These are phyloP conservation scores for Cucurbitaria berberidis DNA, from an alignment of 2,329 filamentous ascomycete species.

Conservation along the genomic window DNA sequence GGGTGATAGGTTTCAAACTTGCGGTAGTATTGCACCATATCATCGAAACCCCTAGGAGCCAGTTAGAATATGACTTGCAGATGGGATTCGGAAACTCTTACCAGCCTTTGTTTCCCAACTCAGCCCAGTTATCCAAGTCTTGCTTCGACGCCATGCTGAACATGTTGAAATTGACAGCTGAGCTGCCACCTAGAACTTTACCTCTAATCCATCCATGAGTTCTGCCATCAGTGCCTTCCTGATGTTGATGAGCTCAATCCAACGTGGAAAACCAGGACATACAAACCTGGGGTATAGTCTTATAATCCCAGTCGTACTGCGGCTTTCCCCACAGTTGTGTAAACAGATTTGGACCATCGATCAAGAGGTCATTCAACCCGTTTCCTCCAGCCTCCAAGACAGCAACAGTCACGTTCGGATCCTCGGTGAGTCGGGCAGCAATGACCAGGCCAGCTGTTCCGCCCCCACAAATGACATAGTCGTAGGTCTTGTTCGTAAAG, in stretches of 20 bases:
- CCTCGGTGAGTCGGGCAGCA: slow-evolving; percentile 37
- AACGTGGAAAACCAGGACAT: background rate
- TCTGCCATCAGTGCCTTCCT: slow-evolving; percentile 30
- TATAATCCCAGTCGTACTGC: slow-evolving; percentile 41
- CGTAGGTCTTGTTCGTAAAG: slow-evolving; percentile 31
- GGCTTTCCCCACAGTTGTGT: slow-evolving; percentile 33
- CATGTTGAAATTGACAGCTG: slow-evolving; percentile 46
- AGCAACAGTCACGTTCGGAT: slow-evolving; percentile 32
- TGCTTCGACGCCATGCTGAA: slow-evolving; percentile 36
- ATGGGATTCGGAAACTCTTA: background rate
- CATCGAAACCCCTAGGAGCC: slow-evolving; percentile 29
- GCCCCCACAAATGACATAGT: slow-evolving; percentile 30
- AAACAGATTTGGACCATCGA: slow-evolving; percentile 37
- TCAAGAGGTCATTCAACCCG: slow-evolving; percentile 31
- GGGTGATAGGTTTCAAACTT: slow-evolving; percentile 46
- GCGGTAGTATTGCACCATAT: slow-evolving; percentile 43
- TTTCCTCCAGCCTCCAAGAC: slow-evolving; percentile 40
- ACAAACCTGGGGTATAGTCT: slow-evolving; percentile 39
- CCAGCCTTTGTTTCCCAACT: slow-evolving; percentile 49
- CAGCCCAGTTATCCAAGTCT: slow-evolving; percentile 49
- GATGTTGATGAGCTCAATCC: slow-evolving; percentile 3
- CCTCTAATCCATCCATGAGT: slow-evolving; percentile 37
- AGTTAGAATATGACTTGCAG: background rate
- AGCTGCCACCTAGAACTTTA: slow-evolving; percentile 47
- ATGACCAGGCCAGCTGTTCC: slow-evolving; percentile 40